Percentiles rank a stretch among this genome's conserved stretches.
These are phyloP conservation scores for Alliaria petiolata DNA, from an alignment of 345 rosid species.

Conservation along the genomic window DNA sequence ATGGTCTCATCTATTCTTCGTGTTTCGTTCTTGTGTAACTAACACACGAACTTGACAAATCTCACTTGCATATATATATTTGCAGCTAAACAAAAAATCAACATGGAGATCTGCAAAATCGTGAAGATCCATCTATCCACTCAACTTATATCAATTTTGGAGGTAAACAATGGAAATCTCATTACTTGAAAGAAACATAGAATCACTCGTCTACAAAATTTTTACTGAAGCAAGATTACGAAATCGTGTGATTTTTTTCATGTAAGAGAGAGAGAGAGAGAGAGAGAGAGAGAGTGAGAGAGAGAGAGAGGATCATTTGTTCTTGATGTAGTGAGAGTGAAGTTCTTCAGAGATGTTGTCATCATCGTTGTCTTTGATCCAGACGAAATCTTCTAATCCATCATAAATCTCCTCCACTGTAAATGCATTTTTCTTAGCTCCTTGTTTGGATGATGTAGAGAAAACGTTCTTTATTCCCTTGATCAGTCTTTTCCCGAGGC, in stretches of 20 bases:
- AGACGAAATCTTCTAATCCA: constrained; percentile 33
- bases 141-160: neutral
- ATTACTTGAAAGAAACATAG: neutral
- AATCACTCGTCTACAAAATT: constrained; percentile 13
- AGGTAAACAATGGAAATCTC: neutral
- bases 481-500: constrained; percentile 47
- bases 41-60: neutral
- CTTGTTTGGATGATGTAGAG: constrained; percentile 39
- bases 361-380: constrained; percentile 26
- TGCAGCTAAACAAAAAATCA: constrained; percentile 20
- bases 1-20: too few relatives aligned
- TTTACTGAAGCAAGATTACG: neutral
- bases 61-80: neutral
- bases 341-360: constrained; percentile 25
- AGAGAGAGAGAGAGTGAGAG: too few relatives aligned
- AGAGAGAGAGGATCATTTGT: too few relatives aligned
- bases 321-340: constrained; percentile 23
- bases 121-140: constrained; percentile 7
- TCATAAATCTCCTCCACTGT: constrained; percentile 21
- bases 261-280: too few relatives aligned
- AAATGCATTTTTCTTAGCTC: constrained; percentile 15
- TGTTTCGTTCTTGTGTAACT: too few relatives aligned
- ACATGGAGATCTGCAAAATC: constrained; percentile 5
- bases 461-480: constrained; percentile 54
- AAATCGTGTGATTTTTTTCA: neutral